phyloP scores from a whole-genome alignment of 305 asterid genomes.

The Fraxinus xanthoxyloides region DNA sequence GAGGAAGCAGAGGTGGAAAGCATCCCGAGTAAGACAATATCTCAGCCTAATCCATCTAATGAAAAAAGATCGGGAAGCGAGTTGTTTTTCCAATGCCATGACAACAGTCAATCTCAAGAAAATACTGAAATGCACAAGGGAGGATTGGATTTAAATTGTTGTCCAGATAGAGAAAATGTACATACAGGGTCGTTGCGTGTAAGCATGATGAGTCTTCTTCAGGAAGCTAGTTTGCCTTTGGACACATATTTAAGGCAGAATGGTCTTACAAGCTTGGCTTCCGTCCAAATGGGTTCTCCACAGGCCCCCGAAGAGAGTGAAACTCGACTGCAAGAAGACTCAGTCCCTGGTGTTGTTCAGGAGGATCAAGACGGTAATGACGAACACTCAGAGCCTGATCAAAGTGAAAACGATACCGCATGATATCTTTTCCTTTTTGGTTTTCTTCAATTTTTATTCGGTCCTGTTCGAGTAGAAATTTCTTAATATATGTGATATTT shows the following conservation, averaged over 20 bases:
- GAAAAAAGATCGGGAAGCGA: slow-evolving; percentile 43
- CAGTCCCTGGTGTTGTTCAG: slow-evolving; percentile 25
- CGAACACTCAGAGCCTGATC: slow-evolving; percentile 49
- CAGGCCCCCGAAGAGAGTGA: slow-evolving; percentile 36
- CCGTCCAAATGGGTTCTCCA: slow-evolving; percentile 47
- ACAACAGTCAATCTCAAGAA: slow-evolving; percentile 36
- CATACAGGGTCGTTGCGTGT: slow-evolving; percentile 35
- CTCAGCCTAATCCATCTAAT: slow-evolving; percentile 26
- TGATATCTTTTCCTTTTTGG: slow-evolving; percentile 17
- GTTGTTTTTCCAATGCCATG: slow-evolving; percentile 30
- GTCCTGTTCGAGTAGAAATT: not conserved
- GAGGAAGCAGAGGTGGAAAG: slow-evolving; percentile 75
- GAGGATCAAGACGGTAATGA: slow-evolving; percentile 52
- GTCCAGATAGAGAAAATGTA: slow-evolving; percentile 52
- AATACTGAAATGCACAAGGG: slow-evolving; percentile 43
- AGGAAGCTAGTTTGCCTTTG: slow-evolving; percentile 78
- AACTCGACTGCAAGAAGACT: slow-evolving; percentile 37
- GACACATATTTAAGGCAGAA: slow-evolving; percentile 76
- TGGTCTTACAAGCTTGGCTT: slow-evolving; percentile 79
- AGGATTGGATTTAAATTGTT: slow-evolving; percentile 62
- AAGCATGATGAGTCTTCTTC: slow-evolving; percentile 83
- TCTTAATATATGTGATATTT: not conserved
- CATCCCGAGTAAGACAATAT: slow-evolving; percentile 28
- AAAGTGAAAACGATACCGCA: slow-evolving; percentile 43
- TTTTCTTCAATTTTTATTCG: not conserved